phyloP scores from a whole-genome alignment of 1,139 yeast species.

The Candida mesenterica region DNA sequence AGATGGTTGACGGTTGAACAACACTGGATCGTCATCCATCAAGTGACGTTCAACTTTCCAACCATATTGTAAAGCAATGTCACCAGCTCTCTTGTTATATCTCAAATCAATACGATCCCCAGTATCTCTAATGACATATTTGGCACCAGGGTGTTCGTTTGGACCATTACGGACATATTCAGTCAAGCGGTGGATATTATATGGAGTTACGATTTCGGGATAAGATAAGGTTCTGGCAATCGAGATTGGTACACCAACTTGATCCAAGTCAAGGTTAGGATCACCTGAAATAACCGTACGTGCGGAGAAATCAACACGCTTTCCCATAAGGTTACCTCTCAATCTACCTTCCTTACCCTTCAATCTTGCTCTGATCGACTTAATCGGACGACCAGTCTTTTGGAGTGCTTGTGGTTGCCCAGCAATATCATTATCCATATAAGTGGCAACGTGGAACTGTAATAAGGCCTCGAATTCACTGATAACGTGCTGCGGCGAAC shows the following conservation, averaged over 20 bases:
- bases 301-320: conserved; percentile 98
- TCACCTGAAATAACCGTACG: conserved; percentile 99
- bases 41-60: conserved; percentile 99
- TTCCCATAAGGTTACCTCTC: conserved; percentile 98
- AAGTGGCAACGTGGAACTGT: conserved; percentile 98
- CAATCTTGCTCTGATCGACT: conserved; percentile 95
- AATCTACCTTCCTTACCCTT: conserved; percentile 99
- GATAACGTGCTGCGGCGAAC: conserved; percentile 97
- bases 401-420: conserved; percentile 99
- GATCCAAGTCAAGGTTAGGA: conserved; percentile 95
- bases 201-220: conserved; percentile 97
- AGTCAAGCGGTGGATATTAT: conserved; percentile 88
- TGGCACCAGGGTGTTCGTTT: conserved; percentile 99
- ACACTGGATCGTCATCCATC: conserved; percentile 95
- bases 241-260: conserved; percentile 97
- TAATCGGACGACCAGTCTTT: conserved; percentile 97
- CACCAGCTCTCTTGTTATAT: conserved; percentile 97
- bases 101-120: conserved; percentile 98
- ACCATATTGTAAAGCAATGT: conserved; percentile 94
- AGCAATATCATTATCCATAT: conserved; percentile 99
- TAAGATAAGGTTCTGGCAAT: conserved; percentile 94
- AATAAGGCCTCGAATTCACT: conserved; percentile 93
- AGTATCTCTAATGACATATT: conserved; percentile 94
- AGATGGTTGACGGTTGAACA: conserved; percentile 98
- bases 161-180: conserved; percentile 97